Base-by-base conservation (phyloP, 1,284 basidiomycete genomes). In the Cutaneotrichosporon sp. region DNA sequence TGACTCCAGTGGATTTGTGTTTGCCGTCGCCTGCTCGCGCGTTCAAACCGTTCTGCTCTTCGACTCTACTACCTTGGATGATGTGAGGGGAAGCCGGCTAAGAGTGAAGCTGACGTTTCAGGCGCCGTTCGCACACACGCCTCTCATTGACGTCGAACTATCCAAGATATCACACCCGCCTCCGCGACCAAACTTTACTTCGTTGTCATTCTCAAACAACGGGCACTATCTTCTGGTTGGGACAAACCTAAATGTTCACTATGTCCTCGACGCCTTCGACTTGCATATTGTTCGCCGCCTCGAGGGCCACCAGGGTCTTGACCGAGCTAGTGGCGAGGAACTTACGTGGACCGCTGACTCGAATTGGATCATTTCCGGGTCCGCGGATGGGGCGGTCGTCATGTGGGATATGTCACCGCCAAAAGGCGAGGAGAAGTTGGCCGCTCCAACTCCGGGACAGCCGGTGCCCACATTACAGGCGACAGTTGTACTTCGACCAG, bases 341-440 rank as follows among this genome's bases (percentile, higher is more conserved):
- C 85, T 92, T 2, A 82, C 81, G 15, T 97, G 90, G 88, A 91
- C 88, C 2, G 88, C 90, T 0, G 92, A 97, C 70, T 90, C 88
- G 70, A 87, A 87, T 65, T 97, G 82, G 66, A 80, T 96, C 21
- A 69, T 94, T 3, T 81, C 72, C 3, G 78, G 78, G 54, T 90
- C 89, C 52, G 78, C 87, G 36, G 84, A 91, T 66, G 91, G 90
- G 41, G 84, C 82, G 63, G 78, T 93, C 12, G 74, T 81, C 43
- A 76, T 91, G 15, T 96, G 90, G 90, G 88, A 93, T 51, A 59
- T 78, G 10, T 60, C 65, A 72, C 65, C 68, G 1, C 64, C 84
- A 22, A 51, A 46, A 39, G 60, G 45, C 14, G 41, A 22, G 20
- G 33, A 34, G 43, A 58, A 54, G 40, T 49, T 39, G 15, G 49